phyloP scores from a whole-genome alignment of 2,329 filamentous ascomycete genomes.

The Ophiocordyceps camponoti-saundersi region DNA sequence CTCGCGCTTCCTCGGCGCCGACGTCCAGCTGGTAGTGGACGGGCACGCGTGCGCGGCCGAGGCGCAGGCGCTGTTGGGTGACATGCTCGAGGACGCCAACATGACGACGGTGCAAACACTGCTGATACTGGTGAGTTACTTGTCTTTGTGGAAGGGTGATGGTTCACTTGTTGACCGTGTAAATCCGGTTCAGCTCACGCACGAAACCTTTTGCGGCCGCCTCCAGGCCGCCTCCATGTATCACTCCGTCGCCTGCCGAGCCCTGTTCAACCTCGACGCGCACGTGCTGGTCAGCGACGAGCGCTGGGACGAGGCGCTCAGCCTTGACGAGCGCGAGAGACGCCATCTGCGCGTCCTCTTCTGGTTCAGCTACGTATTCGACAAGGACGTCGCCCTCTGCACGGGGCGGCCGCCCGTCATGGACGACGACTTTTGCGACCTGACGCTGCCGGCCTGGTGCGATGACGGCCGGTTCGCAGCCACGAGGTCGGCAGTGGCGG shows the following conservation, averaged over 20 bases:
- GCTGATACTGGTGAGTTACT: conserved; percentile 26
- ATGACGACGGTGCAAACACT: conserved; percentile 26
- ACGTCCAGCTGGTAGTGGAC: conserved; percentile 13
- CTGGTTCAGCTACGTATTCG: conserved; percentile 36
- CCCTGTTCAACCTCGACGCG: conserved; percentile 30
- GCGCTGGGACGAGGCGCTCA: conserved; percentile 3
- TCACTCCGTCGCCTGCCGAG: conserved; percentile 25
- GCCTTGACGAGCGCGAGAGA: conserved; percentile 9
- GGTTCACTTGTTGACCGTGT: too few species aligned
- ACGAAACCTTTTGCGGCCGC: conserved; percentile 26
- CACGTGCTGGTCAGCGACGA: conserved; percentile 14
- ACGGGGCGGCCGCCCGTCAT: conserved; percentile 34
- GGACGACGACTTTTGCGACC: conserved; percentile 32
- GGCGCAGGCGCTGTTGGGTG: conserved; percentile 22
- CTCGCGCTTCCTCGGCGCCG: conserved; percentile 6
- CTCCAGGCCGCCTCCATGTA: conserved; percentile 26
- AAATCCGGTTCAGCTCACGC: conserved; percentile 17
- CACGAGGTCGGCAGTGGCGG: not conserved
- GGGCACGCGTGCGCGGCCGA: conserved; percentile 21
- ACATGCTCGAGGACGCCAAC: conserved; percentile 23
- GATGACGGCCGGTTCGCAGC: conserved; percentile 7
- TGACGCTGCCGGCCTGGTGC: conserved; percentile 25
- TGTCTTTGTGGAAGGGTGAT: too few species aligned
- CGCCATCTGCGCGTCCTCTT: conserved; percentile 26
- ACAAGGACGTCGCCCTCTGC: conserved; percentile 38